phyloP scores from a whole-genome alignment of 2,329 filamentous ascomycete genomes.

The Penicillium sp. region DNA sequence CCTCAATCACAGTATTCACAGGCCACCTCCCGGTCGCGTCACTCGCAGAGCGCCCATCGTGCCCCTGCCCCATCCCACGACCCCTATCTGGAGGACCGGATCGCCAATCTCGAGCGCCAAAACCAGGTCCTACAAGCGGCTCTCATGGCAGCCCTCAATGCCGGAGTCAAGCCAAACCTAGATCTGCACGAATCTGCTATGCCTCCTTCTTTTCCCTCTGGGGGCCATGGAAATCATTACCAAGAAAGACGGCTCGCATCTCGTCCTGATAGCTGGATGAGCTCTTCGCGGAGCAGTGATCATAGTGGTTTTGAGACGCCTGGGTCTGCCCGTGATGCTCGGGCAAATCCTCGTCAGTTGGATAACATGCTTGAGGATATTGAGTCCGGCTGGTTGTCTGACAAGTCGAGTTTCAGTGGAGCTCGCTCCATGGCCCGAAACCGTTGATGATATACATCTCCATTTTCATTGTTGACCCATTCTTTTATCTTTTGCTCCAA shows the following conservation, averaged over 20 bases:
- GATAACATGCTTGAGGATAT: constrained; percentile 36
- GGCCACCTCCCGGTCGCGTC: constrained; percentile 20
- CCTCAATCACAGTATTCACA: constrained; percentile 27
- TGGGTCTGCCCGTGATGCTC: constrained; percentile 17
- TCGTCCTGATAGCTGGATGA: constrained; percentile 32
- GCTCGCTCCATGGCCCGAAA: constrained; percentile 8
- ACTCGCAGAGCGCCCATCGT: constrained; percentile 19
- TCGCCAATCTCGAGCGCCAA: constrained; percentile 42
- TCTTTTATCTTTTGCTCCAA: background rate
- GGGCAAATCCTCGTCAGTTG: constrained; percentile 27
- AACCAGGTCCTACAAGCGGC: constrained; percentile 46
- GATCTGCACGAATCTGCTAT: constrained; percentile 24
- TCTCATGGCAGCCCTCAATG: constrained; percentile 41
- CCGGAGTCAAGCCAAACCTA: constrained; percentile 33
- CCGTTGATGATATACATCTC: constrained; percentile 8
- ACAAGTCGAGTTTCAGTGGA: constrained; percentile 22
- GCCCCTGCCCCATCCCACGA: constrained; percentile 12
- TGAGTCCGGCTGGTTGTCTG: constrained; percentile 34
- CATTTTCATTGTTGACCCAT: background rate
- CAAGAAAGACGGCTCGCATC: constrained; percentile 12
- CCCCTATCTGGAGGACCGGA: constrained; percentile 37
- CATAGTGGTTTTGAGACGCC: constrained; percentile 26
- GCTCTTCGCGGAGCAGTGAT: constrained; percentile 29
- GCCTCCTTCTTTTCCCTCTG: constrained; percentile 22
- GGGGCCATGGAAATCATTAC: constrained; percentile 14